Conservation (phyloP, 495 filamentous ascomycete species). For the Penicillium atrosanguineum region DNA sequence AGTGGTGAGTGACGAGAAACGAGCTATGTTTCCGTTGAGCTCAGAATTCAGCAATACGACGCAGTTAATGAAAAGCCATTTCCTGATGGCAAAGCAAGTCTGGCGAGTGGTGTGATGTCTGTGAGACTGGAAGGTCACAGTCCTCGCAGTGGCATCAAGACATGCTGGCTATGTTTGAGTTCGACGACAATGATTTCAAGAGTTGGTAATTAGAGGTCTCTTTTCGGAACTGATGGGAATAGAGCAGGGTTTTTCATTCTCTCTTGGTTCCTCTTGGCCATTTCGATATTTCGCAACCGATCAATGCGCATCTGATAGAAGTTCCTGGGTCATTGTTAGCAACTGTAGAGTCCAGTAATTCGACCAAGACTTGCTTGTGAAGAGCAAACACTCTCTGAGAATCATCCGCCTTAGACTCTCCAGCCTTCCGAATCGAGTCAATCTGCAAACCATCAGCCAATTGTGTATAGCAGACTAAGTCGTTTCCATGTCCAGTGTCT, state of each 20-base stretch:
- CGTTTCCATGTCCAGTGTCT: background rate
- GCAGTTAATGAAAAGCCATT: background rate
- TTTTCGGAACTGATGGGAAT: constrained; percentile 82
- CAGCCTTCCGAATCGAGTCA: constrained; percentile 36
- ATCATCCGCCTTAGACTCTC: constrained; percentile 36
- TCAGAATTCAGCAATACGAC: background rate
- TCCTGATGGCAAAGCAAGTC: background rate
- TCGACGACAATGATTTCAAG: too few relatives aligned
- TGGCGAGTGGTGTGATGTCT: background rate
- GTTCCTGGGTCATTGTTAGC: constrained; percentile 49
- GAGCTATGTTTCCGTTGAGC: too few relatives aligned
- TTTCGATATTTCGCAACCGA: constrained; percentile 72
- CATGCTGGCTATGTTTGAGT: too few relatives aligned
- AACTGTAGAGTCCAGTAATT: background rate
- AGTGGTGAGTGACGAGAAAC: background rate
- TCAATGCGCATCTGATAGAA: constrained; percentile 82
- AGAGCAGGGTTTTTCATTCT: constrained; percentile 71
- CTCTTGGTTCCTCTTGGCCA: constrained; percentile 78
- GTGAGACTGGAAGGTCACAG: background rate
- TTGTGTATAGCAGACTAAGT: background rate
- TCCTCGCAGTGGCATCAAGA: too few relatives aligned
- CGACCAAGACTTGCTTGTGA: constrained; percentile 64
- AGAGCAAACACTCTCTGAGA: constrained; percentile 78
- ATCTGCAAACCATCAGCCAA: constrained; percentile 24
- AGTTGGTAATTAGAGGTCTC: constrained; percentile 42